Evolutionary conservation across 2,329 filamentous ascomycete species (phyloP), one percentile per base, ranked within the genome.

Genomic region (Calonectria montana): DNA sequence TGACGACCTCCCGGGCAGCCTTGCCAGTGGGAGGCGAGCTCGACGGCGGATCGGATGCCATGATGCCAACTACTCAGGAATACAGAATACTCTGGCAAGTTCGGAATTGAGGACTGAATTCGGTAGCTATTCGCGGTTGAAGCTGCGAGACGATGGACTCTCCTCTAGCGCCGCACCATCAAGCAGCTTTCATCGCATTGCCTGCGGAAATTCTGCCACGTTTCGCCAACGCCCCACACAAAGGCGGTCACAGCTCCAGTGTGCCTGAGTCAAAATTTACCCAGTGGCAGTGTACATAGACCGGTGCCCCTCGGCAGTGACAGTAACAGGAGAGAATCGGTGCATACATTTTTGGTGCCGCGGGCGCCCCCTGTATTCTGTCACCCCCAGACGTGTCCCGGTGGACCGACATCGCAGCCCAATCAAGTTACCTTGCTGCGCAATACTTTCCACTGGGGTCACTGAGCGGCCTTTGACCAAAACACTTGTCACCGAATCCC

Each of bases 1-100:
- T 92, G 75, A 85, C 77, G 76, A 89, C 83, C 80, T 86, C 81
- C 72, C 78, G 80, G 65, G 77, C 72, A 2, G 53, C 21, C 47
- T 66, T 70, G 69, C 70, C 72, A n/a, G 75, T 59, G 53, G 77
- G 47, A 62, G 62, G 65, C 50, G 74, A 59, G 57, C 68, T 27
- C 45, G 74, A 53, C 13, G 73, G 48, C 43, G 73, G 50, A 48
- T 73, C 66, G 59, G 78, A 76, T 43, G 78, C 71, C 78, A 80
- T 80, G 50, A 31, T 63, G 29, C 21, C 13, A 39, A 29, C 16
- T 35, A 6, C 6, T 12, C 35, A 21, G 25, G 8, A 21, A 18
- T 18, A 21, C 53, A 16, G 37, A n/a, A n/a, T 18, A 12, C 3
- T 16, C 6, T 39, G 53, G 35, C n/a, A 23, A 39, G 53, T 21